phyloP scores from a whole-genome alignment of 345 rosid species.

The Rhizophora mangle region DNA sequence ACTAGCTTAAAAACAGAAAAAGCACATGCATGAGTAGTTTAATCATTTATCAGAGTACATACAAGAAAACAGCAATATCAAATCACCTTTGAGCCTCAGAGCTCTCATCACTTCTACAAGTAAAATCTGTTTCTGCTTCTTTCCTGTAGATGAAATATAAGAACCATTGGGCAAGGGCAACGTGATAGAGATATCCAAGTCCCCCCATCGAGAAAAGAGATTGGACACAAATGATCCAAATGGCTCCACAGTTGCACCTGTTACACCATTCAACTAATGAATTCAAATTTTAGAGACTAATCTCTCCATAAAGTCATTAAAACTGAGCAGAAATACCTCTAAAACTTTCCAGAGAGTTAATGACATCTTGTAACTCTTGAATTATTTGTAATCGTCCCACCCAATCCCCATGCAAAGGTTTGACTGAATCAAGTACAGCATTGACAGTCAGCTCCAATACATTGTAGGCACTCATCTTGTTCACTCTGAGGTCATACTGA shows the following conservation, averaged over 20 bases:
- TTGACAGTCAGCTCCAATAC: slow-evolving; percentile 48
- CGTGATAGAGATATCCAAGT: slow-evolving; percentile 75
- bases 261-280: slow-evolving; percentile 16
- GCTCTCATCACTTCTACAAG: slow-evolving; percentile 54
- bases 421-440: slow-evolving; percentile 53
- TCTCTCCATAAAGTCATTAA: not conserved
- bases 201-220: slow-evolving; percentile 76
- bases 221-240: slow-evolving; percentile 88
- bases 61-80: not conserved
- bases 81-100: slow-evolving; percentile 53
- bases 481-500: slow-evolving; percentile 19
- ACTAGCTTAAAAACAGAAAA: no score
- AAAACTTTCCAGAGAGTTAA: slow-evolving; percentile 59
- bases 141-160: slow-evolving; percentile 58
- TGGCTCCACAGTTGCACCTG: slow-evolving; percentile 88
- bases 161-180: slow-evolving; percentile 47
- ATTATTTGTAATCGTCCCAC: slow-evolving; percentile 41
- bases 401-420: slow-evolving; percentile 59
- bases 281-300: not conserved
- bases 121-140: slow-evolving; percentile 57
- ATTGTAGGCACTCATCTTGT: slow-evolving; percentile 41
- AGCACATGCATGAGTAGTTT: not conserved
- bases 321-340: slow-evolving; percentile 52
- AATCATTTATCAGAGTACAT: not conserved
- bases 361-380: slow-evolving; percentile 46